Base-by-base conservation (phyloP, 768 basidiomycete species). In the Pluteus cervinus region DNA sequence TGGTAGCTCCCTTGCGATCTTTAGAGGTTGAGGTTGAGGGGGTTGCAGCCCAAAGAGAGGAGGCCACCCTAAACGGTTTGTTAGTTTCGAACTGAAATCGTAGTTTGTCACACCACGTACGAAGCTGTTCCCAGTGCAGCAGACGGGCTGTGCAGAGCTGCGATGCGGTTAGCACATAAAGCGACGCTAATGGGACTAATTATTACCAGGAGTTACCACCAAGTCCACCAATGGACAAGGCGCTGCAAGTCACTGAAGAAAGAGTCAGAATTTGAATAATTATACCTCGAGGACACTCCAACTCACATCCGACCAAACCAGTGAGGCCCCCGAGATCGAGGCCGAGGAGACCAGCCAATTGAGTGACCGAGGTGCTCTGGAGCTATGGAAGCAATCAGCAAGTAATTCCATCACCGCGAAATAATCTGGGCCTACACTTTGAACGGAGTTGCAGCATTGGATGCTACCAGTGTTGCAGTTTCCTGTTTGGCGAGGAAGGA, bases 71-170 rank as follows among this genome's bases (percentile, higher is more conserved):
- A 10, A 7, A 24, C 8, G 22, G 24, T 21, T 9, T 12, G 35
- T 8, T 29, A 14, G n/a, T 29, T 6, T 16, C n/a, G 3, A 23
- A 15, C 21, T 2, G 14, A 10, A 16, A 34, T 22, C n/a, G 3
- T 17, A 9, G 16, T 3, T 8, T 18, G 23, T 10, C 11, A 4
- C 9, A 7, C 0, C 32, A 43, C 46, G 29, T 21, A 48, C 47
- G 30, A 42, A 17, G 26, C 20, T 40, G 37, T 45, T 42, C 43
- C 45, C 24, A 14, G 43, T 45, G 46, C 49, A 50, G 49, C 49
- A 50, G 24, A 44, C 49, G 17, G 49, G 49, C 29, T 47, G 46
- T 15, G 41, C 41, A 7, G 46, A 43, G 41, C 48, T n/a, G n/a
- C 18, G 32, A 10, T 11, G 18, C 12, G n/a, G 1, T 2, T 33